These are phyloP conservation scores for Tausonia pullulans DNA, from an alignment of 1,284 basidiomycete species.

Conservation along the genomic window DNA sequence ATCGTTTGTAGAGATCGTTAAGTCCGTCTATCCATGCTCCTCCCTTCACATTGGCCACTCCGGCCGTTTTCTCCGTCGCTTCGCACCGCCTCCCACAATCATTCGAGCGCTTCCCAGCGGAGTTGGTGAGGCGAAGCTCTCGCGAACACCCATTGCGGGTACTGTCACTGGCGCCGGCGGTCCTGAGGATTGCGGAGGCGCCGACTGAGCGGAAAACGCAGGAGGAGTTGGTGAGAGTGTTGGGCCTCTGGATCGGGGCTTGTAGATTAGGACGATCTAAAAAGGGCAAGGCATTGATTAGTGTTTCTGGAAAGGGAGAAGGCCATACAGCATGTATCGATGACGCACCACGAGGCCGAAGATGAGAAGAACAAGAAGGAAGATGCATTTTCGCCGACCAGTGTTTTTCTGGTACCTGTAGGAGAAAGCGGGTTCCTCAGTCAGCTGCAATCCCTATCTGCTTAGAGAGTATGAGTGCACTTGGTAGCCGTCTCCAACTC, in stretches of 20 bases:
- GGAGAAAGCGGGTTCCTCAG: constrained; percentile 1
- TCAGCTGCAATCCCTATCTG: neutral
- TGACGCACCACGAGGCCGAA: constrained; percentile 49
- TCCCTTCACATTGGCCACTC: no score
- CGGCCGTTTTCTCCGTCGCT: no score
- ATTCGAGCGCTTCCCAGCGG: no score
- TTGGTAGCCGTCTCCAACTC: constrained; percentile 71
- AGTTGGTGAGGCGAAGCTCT: no score
- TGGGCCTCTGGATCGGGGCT: constrained; percentile 24
- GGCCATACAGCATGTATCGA: neutral
- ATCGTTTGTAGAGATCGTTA: no score
- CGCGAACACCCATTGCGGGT: no score
- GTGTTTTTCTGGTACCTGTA: constrained; percentile 82
- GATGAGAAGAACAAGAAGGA: constrained; percentile 80
- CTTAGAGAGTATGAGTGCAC: constrained; percentile 38
- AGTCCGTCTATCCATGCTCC: no score
- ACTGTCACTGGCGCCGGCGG: no score
- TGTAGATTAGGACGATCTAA: constrained; percentile 34
- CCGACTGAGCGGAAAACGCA: neutral
- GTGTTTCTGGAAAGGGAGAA: neutral
- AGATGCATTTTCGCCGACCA: constrained; percentile 82
- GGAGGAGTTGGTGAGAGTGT: neutral
- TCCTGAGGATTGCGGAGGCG: no score
- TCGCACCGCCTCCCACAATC: no score
- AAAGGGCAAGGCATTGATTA: neutral